Percentiles rank a stretch among this genome's conserved stretches.
Evolutionary conservation across 169 alveolate species (phyloP).

Genomic region (Plasmodium gaboni): DNA sequence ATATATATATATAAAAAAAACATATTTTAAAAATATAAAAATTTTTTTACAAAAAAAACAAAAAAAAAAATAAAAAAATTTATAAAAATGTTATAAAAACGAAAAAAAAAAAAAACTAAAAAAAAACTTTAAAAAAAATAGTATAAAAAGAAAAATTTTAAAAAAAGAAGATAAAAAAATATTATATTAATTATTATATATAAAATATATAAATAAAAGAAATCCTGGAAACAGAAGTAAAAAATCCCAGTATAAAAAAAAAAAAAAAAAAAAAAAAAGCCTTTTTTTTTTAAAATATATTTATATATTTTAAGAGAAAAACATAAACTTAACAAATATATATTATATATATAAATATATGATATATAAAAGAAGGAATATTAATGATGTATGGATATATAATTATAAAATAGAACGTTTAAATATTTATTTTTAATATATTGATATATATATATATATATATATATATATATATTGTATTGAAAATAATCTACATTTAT

Average conservation of each 20-base stretch:
- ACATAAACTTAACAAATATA: too few relatives aligned
- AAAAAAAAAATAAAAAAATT: conserved; percentile 10
- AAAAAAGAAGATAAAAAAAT: conserved; percentile 8
- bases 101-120: conserved; percentile 13
- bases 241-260: not conserved
- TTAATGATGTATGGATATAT: too few relatives aligned
- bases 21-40: conserved; percentile 4
- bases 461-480: too few relatives aligned
- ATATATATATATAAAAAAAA: conserved; percentile 6
- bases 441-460: too few relatives aligned
- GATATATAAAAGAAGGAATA: too few relatives aligned
- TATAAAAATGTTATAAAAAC: not conserved
- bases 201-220: not conserved
- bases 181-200: not conserved
- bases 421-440: too few relatives aligned
- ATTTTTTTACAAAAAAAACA: conserved; percentile 4
- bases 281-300: not conserved
- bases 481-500: too few relatives aligned
- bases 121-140: conserved; percentile 13
- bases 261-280: conserved; percentile 6
- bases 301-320: too few relatives aligned
- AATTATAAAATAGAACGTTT: too few relatives aligned
- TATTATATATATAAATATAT: too few relatives aligned
- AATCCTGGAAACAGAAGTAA: not conserved
- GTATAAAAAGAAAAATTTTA: conserved; percentile 3